phyloP scores from a whole-genome alignment of 2,329 filamentous ascomycete species.

The Phyllosticta citribraziliensis region DNA sequence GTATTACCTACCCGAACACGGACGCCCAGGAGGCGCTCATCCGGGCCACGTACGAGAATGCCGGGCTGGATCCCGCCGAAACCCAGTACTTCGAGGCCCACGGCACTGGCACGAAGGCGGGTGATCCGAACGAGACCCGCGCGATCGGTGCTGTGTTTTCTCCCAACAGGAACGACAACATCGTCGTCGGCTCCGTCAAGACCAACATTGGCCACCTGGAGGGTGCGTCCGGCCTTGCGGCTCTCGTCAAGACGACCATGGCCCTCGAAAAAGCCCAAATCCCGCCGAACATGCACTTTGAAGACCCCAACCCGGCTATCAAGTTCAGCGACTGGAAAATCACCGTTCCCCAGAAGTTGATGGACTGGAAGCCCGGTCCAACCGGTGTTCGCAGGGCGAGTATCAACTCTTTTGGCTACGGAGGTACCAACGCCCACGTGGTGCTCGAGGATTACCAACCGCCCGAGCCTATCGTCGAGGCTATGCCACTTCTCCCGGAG shows the following conservation, averaged over 20 bases:
- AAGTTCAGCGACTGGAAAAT: constrained; percentile 9
- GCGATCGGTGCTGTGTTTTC: constrained; percentile 16
- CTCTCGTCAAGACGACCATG: constrained; percentile 19
- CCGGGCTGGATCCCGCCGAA: constrained; percentile 21
- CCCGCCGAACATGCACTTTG: constrained; percentile 17
- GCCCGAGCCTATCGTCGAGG: background rate
- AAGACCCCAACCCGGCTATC: constrained; percentile 10
- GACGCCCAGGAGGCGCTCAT: constrained; percentile 29
- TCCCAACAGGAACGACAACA: constrained; percentile 17
- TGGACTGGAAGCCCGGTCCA: constrained; percentile 9
- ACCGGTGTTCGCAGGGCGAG: constrained; percentile 11
- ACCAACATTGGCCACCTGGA: constrained; percentile 24
- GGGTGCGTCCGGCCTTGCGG: constrained; percentile 18
- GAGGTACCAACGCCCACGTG: constrained; percentile 21
- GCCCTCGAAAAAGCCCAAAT: constrained; percentile 17
- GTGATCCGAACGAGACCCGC: constrained; percentile 10
- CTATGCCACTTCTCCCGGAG: background rate
- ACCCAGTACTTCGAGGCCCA: constrained; percentile 21
- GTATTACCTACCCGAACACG: constrained; percentile 31
- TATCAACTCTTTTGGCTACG: constrained; percentile 18
- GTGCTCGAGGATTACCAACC: constrained; percentile 15
- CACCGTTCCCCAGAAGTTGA: constrained; percentile 9
- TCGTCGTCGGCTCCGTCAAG: constrained; percentile 16
- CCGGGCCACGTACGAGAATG: constrained; percentile 23
- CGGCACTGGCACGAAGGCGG: constrained; percentile 6